Evolutionary conservation across 106 monocot genomes (phyloP), one percentile per base, ranked within the genome.

Genomic region (Dioscorea zingiberensis): DNA sequence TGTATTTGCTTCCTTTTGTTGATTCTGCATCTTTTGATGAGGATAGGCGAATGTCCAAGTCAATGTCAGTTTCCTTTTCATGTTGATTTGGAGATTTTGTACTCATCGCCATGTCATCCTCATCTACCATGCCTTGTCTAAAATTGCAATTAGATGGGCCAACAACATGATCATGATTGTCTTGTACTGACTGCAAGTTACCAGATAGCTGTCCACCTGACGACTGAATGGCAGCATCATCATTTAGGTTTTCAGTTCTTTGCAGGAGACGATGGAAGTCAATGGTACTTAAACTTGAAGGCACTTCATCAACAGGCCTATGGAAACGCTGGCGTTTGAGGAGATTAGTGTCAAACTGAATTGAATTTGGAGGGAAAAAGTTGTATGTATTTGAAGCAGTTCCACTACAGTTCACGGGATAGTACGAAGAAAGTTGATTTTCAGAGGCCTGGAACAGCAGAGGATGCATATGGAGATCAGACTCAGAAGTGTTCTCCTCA

Each of bases 201-300:
- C 47, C 46, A 59, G 67, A 38, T 25, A 21, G 19, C 18, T 6
- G 24, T 60, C 53, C 58, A 75, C 48, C 26, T 54, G 49, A 30
- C 44, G 74, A 45, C 24, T 28, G 47, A 19, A 28, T 25, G 6
- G 28, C 55, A 62, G 53, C 44, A 38, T 54, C 48, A 46, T 26
- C 64, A 76, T 47, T 27, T 21, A 26, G 47, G 74, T 23, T 75
- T 22, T 69, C 76, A 61, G 54, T 69, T 83, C 80, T 76, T 76
- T 71, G 83, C 68, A 97, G 48, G 38, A 95, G 77, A 25, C 92
- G 91, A 74, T 88, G 92, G 53, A 95, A 95, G 61, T 87, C 95
- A 60, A 91, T 80, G 26, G 85, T 77, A 24, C 44, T 56, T 29
- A 71, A 29, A 68, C 48, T 72, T 6, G 46, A 71, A n/a, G 74